These are phyloP conservation scores for Nyssa sinensis DNA, from an alignment of 148 eudicot genomes.

Conservation along the genomic window DNA sequence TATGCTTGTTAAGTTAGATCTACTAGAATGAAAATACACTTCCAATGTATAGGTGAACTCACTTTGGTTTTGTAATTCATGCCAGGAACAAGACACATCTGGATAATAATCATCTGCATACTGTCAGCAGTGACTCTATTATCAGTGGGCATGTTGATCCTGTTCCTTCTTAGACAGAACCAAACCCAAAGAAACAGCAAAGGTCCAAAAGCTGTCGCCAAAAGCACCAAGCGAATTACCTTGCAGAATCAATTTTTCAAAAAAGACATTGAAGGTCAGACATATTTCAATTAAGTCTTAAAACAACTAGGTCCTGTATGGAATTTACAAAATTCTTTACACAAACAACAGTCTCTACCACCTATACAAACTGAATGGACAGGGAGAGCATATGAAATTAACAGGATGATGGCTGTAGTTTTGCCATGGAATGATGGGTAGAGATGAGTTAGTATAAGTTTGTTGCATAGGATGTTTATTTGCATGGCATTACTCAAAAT, in stretches of 20 bases:
- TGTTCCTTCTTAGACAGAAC: background rate
- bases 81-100: background rate
- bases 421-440: too few relatives aligned
- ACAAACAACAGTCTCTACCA: background rate
- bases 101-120: conserved; percentile 1
- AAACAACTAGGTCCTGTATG: background rate
- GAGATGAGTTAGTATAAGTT: too few relatives aligned
- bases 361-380: background rate
- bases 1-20: too few relatives aligned
- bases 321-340: background rate
- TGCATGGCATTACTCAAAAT: too few relatives aligned
- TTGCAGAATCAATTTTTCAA: background rate
- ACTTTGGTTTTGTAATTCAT: background rate
- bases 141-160: background rate
- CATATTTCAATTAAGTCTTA: too few relatives aligned
- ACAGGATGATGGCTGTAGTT: background rate
- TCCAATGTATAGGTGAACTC: background rate
- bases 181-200: background rate
- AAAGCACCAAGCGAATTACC: background rate
- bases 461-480: too few relatives aligned
- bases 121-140: background rate
- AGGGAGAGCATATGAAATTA: background rate
- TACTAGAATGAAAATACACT: too few relatives aligned
- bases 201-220: background rate
- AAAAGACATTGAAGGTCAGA: background rate